These are phyloP conservation scores for Penicillium cosmopolitanum DNA, from an alignment of 495 filamentous ascomycete species.

Conservation along the genomic window DNA sequence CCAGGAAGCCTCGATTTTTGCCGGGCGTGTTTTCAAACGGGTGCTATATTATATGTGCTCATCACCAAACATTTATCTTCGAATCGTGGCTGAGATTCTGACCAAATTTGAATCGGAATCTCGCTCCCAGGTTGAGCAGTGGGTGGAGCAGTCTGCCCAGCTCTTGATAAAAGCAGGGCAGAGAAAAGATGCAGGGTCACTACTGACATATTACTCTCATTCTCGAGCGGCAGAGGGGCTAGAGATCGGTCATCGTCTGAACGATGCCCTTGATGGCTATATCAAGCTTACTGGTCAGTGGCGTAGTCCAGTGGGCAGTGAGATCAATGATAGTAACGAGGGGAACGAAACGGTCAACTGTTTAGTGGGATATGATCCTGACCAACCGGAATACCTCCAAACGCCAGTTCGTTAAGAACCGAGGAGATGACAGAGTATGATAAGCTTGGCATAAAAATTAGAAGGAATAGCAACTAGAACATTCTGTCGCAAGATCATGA, in stretches of 20 bases:
- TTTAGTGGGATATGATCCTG: not conserved
- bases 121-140: not conserved
- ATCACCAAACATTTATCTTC: not conserved
- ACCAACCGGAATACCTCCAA: not conserved
- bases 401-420: not conserved
- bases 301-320: not conserved
- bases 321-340: slow-evolving; percentile 4
- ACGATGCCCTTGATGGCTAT: not conserved
- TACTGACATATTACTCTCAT: slow-evolving; percentile 3
- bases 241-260: not conserved
- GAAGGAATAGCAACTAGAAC: too few species aligned
- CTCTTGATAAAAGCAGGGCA: not conserved
- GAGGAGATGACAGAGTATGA: too few species aligned
- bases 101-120: slow-evolving; percentile 1
- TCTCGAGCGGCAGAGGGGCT: not conserved
- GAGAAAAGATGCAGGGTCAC: not conserved
- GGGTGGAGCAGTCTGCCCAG: not conserved
- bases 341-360: slow-evolving; percentile 1
- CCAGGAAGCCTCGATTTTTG: slow-evolving; percentile 1
- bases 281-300: not conserved
- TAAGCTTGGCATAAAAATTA: too few species aligned
- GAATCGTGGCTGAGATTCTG: not conserved
- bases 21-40: not conserved
- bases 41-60: not conserved
- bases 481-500: too few species aligned